Evolutionary conservation across 2,329 filamentous ascomycete genomes (phyloP).

Genomic region (Ilyonectria mors-panacis): DNA sequence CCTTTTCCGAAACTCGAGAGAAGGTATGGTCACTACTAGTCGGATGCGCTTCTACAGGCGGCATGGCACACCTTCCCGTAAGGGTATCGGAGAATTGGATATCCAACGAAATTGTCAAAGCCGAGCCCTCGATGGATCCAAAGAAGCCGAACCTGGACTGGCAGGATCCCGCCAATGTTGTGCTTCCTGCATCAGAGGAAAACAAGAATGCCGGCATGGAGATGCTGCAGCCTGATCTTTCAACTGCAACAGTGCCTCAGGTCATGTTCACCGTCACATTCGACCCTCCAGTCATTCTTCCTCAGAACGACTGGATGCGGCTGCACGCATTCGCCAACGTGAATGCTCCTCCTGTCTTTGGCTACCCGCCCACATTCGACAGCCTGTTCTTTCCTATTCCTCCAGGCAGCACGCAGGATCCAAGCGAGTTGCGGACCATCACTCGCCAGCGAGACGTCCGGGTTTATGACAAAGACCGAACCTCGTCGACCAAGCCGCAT

Average conservation of each 20-base stretch:
- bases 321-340: slow-evolving; percentile 72
- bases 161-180: slow-evolving; percentile 79
- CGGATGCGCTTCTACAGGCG: slow-evolving; percentile 70
- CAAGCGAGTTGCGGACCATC: slow-evolving; percentile 72
- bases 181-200: slow-evolving; percentile 65
- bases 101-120: slow-evolving; percentile 75
- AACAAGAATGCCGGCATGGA: slow-evolving; percentile 67
- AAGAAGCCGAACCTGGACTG: slow-evolving; percentile 73
- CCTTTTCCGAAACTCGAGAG: slow-evolving; percentile 57
- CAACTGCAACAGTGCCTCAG: slow-evolving; percentile 73
- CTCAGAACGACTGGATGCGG: slow-evolving; percentile 73
- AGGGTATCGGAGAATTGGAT: slow-evolving; percentile 84
- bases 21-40: slow-evolving; percentile 78
- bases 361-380: slow-evolving; percentile 68
- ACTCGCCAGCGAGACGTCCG: slow-evolving; percentile 63
- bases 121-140: slow-evolving; percentile 59
- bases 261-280: slow-evolving; percentile 83
- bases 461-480: slow-evolving; percentile 54
- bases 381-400: slow-evolving; percentile 69
- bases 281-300: slow-evolving; percentile 80
- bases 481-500: slow-evolving; percentile 57
- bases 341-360: slow-evolving; percentile 55
- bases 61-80: slow-evolving; percentile 69
- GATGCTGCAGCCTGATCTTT: slow-evolving; percentile 62
- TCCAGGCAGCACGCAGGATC: slow-evolving; percentile 65